phyloP scores from a whole-genome alignment of 2,329 filamentous ascomycete species.

The Fusarium sp. region DNA sequence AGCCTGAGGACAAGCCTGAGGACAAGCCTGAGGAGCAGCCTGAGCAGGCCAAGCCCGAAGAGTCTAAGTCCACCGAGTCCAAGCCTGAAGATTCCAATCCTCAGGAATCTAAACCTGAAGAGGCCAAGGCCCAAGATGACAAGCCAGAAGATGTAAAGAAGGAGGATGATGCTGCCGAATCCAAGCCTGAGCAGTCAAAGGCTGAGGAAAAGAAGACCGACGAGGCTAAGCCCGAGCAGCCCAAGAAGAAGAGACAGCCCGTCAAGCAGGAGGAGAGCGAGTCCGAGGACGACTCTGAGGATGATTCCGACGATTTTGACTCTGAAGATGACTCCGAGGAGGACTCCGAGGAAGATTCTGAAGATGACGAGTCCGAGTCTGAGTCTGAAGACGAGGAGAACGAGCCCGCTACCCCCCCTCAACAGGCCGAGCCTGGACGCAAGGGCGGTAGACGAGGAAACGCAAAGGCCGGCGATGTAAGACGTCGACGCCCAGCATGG shows the following conservation, averaged over 20 bases:
- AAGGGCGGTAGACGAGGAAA: conserved; percentile 13
- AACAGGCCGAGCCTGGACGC: conserved; percentile 28
- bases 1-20: conserved; percentile 10
- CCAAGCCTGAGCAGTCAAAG: conserved; percentile 28
- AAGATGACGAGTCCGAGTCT: conserved; percentile 38
- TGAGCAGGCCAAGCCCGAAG: conserved; percentile 13
- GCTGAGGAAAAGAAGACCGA: conserved; percentile 15
- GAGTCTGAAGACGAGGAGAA: conserved; percentile 46
- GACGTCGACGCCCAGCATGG: conserved; percentile 41
- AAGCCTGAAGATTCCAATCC: conserved; percentile 11
- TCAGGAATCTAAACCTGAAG: conserved; percentile 15
- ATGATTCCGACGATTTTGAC: conserved; percentile 30
- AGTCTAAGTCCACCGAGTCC: conserved; percentile 6
- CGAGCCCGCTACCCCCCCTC: conserved; percentile 45
- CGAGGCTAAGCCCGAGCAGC: conserved; percentile 24
- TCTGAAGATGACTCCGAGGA: conserved; percentile 39
- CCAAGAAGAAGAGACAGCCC: conserved; percentile 26
- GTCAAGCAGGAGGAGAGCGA: conserved; percentile 35
- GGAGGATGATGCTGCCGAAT: conserved; percentile 11
- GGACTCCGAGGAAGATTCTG: conserved; percentile 35
- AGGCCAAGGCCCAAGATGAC: conserved; percentile 16
- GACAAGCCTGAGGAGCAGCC: conserved; percentile 18
- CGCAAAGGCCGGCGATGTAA: conserved; percentile 28
- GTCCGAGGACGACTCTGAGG: conserved; percentile 34
- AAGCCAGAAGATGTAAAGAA: conserved; percentile 30